Evolutionary conservation across 2,329 filamentous ascomycete species (phyloP).

Genomic region (Sclerotinia glacialis): DNA sequence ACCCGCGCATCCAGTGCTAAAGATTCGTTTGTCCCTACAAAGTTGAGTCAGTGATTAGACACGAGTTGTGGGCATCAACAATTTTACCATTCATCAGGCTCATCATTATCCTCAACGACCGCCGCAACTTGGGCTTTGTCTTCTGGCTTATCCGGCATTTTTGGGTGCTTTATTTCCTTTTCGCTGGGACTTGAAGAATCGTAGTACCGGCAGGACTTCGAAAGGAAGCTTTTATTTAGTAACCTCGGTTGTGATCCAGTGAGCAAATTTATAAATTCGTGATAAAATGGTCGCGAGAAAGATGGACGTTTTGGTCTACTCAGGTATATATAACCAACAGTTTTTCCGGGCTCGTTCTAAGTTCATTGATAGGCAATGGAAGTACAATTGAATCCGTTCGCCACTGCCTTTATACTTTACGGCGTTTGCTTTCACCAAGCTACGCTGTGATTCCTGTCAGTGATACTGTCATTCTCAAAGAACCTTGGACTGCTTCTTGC

Average conservation of each 20-base stretch:
- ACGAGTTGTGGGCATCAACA: conserved; percentile 23
- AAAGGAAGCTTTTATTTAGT: background rate
- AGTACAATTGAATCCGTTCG: conserved; percentile 84
- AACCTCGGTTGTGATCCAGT: conserved; percentile 31
- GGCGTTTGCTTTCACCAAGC: conserved; percentile 79
- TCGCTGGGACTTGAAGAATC: conserved; percentile 12
- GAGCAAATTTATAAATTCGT: background rate
- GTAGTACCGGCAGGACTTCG: background rate
- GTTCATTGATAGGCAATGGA: conserved; percentile 62
- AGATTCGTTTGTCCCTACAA: conserved; percentile 91
- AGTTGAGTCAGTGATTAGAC: conserved; percentile 28
- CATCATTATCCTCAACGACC: conserved; percentile 66
- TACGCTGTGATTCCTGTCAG: conserved; percentile 90
- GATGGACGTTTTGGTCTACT: conserved; percentile 91
- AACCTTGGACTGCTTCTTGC: conserved; percentile 86
- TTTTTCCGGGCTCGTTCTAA: conserved; percentile 9
- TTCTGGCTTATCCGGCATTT: conserved; percentile 38
- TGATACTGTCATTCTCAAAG: conserved; percentile 75
- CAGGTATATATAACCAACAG: conserved; percentile 54
- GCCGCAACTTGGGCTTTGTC: conserved; percentile 36
- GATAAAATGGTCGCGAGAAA: conserved; percentile 59
- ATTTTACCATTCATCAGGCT: conserved; percentile 87
- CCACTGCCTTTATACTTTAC: conserved; percentile 83
- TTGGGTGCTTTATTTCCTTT: conserved; percentile 23
- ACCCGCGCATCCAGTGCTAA: conserved; percentile 93